These are phyloP conservation scores for Sclerotinia sclerotiorum DNA, from an alignment of 2,329 filamentous ascomycete genomes.

Conservation along the genomic window DNA sequence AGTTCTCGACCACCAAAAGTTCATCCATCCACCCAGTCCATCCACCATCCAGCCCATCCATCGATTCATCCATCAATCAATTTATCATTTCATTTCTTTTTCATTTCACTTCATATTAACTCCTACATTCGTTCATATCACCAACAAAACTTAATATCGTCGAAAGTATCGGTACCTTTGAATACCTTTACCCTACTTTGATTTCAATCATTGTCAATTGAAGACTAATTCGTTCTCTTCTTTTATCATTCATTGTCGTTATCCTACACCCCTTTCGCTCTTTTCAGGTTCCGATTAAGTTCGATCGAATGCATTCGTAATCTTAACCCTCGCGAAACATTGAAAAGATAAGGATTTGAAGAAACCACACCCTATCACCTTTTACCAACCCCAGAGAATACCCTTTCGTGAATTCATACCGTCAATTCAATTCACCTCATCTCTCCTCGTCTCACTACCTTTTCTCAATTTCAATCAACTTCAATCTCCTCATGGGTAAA, in stretches of 20 bases:
- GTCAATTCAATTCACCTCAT: not conserved
- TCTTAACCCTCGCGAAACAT: constrained; percentile 1
- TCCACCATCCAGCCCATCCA: not conserved
- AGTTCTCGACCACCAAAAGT: not conserved
- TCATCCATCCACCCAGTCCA: no score
- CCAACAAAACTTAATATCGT: not conserved
- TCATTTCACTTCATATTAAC: no score
- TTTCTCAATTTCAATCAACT: not conserved
- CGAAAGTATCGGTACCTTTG: no score
- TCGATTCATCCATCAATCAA: not conserved
- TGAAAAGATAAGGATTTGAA: not conserved
- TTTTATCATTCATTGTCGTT: not conserved
- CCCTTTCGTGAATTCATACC: no score
- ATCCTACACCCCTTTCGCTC: constrained; percentile 2
- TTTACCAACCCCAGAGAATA: not conserved
- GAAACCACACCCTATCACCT: not conserved
- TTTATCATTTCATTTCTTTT: not conserved
- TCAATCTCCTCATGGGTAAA: constrained; percentile 23
- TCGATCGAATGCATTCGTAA: not conserved
- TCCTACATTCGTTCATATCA: not conserved
- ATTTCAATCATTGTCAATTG: not conserved
- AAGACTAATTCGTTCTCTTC: not conserved
- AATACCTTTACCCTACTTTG: not conserved
- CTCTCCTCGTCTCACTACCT: not conserved
- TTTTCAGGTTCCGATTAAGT: not conserved